Evolutionary conservation across 2,329 filamentous ascomycete genomes (phyloP).

Genomic region (Xylariales sp.): DNA sequence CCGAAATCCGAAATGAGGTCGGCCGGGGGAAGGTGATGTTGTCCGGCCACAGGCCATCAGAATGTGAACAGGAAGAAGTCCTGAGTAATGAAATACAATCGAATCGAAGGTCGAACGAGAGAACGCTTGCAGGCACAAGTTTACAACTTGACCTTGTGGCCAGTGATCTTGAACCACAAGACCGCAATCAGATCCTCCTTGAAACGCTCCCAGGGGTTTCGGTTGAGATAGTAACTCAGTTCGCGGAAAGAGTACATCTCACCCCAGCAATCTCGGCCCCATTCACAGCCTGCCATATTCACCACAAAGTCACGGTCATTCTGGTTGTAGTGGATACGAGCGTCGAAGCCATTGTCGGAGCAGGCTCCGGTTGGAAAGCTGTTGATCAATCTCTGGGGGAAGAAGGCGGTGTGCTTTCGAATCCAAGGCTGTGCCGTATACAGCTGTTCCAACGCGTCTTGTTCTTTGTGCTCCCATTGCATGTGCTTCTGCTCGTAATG

Average conservation of each 20-base stretch:
- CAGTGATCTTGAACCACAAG: conserved; percentile 60
- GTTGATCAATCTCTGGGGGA: conserved; percentile 89
- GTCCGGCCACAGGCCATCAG: background rate
- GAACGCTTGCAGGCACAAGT: background rate
- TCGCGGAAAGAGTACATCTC: conserved; percentile 97
- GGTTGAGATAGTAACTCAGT: conserved; percentile 85
- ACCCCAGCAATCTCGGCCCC: conserved; percentile 94
- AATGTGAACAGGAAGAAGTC: background rate
- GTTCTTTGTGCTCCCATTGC: conserved; percentile 99
- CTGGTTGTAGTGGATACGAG: conserved; percentile 79
- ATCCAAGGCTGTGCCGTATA: conserved; percentile 93
- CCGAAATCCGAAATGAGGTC: too few species aligned
- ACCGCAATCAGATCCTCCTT: conserved; percentile 62
- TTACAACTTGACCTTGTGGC: conserved; percentile 54
- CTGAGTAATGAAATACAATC: too few species aligned
- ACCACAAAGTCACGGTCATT: conserved; percentile 87
- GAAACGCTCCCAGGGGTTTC: conserved; percentile 73
- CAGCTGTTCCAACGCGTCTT: conserved; percentile 89
- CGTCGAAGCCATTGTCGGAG: conserved; percentile 69
- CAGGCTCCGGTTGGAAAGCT: conserved; percentile 91
- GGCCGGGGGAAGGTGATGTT: background rate
- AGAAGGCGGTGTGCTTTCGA: conserved; percentile 79
- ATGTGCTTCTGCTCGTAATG: conserved; percentile 98
- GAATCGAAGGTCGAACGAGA: background rate
- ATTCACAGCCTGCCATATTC: conserved; percentile 98